phyloP scores from a whole-genome alignment of 257 asterid genomes.

The Jacaranda mimosifolia region DNA sequence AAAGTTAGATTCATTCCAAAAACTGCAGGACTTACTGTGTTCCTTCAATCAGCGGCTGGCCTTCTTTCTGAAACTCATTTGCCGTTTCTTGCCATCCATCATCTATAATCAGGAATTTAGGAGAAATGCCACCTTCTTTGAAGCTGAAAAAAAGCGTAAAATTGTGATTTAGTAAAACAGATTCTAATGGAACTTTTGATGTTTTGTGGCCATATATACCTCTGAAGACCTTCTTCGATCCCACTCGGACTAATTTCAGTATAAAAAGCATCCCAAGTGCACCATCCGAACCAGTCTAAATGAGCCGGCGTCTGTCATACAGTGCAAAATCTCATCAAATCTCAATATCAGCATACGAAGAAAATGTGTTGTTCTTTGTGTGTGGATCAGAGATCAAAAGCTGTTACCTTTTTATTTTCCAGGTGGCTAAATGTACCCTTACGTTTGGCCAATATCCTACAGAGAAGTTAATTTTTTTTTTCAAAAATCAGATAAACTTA shows the following conservation, averaged over 20 bases:
- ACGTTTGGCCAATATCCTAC: conserved; percentile 54
- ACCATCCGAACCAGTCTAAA: conserved; percentile 67
- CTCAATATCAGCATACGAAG: background rate
- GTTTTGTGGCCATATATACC: conserved; percentile 26
- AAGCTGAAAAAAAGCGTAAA: conserved; percentile 43
- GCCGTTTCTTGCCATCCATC: conserved; percentile 86
- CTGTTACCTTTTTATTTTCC: conserved; percentile 57
- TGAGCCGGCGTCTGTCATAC: conserved; percentile 52
- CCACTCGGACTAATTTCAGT: conserved; percentile 53
- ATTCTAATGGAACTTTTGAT: too few species aligned
- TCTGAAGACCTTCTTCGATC: conserved; percentile 62
- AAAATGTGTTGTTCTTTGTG: background rate
- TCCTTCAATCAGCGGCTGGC: conserved; percentile 56
- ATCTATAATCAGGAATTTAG: conserved; percentile 70
- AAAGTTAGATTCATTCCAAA: background rate
- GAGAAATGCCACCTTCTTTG: conserved; percentile 62
- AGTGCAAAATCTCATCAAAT: conserved; percentile 15
- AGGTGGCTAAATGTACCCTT: conserved; percentile 63
- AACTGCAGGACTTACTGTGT: conserved; percentile 57
- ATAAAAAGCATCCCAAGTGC: conserved; percentile 70
- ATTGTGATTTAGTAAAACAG: too few species aligned
- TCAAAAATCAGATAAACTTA: conserved; percentile 29
- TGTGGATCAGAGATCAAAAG: background rate
- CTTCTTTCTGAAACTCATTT: conserved; percentile 62
- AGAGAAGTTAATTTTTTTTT: background rate